phyloP scores from a whole-genome alignment of 345 rosid genomes.

The Linum lewisii region DNA sequence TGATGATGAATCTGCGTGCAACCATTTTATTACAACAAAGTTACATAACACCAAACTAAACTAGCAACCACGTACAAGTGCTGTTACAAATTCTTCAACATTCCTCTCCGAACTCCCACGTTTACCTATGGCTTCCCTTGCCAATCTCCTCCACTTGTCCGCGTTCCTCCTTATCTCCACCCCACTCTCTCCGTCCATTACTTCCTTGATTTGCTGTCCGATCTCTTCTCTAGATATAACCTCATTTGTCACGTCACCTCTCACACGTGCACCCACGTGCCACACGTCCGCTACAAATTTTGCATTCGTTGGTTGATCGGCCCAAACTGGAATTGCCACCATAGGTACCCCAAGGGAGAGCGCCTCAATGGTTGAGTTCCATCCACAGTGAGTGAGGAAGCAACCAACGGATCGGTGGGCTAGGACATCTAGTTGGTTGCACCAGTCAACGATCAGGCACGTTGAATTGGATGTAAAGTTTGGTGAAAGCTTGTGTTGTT shows the following conservation, averaged over 20 bases:
- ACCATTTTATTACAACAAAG: too few relatives aligned
- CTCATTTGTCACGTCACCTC: neutral
- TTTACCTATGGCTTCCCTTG: neutral
- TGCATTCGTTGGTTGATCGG: neutral
- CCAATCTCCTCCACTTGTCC: neutral
- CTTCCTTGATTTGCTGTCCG: neutral
- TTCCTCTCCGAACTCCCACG: neutral
- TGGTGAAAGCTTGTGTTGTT: neutral
- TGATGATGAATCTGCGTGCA: too few relatives aligned
- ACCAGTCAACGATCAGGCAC: neutral
- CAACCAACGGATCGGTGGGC: neutral
- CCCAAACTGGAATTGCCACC: neutral
- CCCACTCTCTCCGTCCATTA: neutral
- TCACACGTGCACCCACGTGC: neutral
- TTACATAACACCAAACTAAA: too few relatives aligned
- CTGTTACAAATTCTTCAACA: neutral
- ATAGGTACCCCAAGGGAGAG: neutral
- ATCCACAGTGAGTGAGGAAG: neutral
- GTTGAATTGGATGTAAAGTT: neutral
- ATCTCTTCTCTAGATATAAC: neutral
- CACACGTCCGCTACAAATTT: neutral
- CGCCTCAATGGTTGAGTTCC: slow-evolving; percentile 1
- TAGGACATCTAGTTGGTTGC: neutral
- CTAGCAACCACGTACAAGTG: neutral
- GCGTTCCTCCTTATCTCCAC: neutral